These are phyloP conservation scores for Nitzschia inconspicua DNA, from an alignment of 108 stramenopile genomes.

Conservation along the genomic window DNA sequence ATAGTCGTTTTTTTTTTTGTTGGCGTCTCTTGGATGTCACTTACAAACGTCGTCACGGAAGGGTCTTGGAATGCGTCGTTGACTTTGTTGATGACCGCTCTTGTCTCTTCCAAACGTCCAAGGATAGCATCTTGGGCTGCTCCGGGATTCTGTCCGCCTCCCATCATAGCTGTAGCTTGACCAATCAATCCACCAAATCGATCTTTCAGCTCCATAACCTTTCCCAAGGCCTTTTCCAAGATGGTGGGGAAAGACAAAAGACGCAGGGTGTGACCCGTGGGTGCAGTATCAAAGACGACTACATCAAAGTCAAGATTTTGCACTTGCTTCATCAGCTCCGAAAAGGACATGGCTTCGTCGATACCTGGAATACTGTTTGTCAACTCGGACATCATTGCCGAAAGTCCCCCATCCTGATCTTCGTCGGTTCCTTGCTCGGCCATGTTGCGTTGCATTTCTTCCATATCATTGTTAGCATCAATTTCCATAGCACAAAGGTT, in stretches of 20 bases:
- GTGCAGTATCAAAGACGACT: constrained; percentile 98
- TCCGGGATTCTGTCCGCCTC: constrained; percentile 65
- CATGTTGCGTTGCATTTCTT: constrained; percentile 81
- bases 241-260: constrained; percentile 95
- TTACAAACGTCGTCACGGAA: constrained; percentile 95
- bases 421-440: constrained; percentile 61
- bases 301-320: constrained; percentile 94
- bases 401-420: constrained; percentile 57
- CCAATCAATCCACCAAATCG: constrained; percentile 93
- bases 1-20: not conserved
- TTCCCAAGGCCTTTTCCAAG: constrained; percentile 94
- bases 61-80: constrained; percentile 97
- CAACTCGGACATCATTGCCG: constrained; percentile 89
- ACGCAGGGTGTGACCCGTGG: constrained; percentile 99
- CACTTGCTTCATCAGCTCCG: constrained; percentile 96
- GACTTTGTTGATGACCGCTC: constrained; percentile 91
- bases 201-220: constrained; percentile 96
- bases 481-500: constrained; percentile 97
- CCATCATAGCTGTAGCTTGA: constrained; percentile 91
- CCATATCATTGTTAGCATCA: constrained; percentile 92
- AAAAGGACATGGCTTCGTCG: constrained; percentile 98
- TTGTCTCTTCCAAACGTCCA: constrained; percentile 91
- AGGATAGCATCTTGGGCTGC: constrained; percentile 79
- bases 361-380: constrained; percentile 97
- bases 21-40: constrained; percentile 1